Percentiles rank a stretch among this genome's conserved stretches.
These are phyloP conservation scores for Pleurotus sapidus DNA, from an alignment of 768 basidiomycete species.

Conservation along the genomic window DNA sequence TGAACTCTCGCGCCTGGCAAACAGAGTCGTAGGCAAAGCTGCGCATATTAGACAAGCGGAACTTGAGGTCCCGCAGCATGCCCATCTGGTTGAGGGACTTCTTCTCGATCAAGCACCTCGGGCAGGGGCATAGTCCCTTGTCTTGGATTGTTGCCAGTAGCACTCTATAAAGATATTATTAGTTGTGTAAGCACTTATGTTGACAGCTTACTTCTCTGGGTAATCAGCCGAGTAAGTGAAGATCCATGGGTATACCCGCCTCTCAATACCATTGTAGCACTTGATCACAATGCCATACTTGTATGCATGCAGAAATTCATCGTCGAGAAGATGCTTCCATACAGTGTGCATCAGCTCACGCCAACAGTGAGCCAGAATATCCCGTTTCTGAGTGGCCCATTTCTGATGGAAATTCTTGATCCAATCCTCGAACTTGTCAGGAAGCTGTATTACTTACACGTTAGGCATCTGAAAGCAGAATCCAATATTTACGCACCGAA, in stretches of 20 bases:
- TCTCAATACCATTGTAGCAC: too few relatives aligned
- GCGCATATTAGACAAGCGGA: neutral
- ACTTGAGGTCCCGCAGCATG: conserved; percentile 3
- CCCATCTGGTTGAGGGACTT: conserved; percentile 23
- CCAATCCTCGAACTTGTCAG: neutral
- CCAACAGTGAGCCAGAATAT: conserved; percentile 23
- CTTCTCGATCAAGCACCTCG: conserved; percentile 20
- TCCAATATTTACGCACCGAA: conserved; percentile 20
- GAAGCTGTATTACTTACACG: neutral
- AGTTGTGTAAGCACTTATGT: too few relatives aligned
- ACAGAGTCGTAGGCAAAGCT: neutral
- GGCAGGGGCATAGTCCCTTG: conserved; percentile 24
- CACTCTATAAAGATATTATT: conserved; percentile 7
- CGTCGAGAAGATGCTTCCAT: conserved; percentile 23
- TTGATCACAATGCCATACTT: too few relatives aligned
- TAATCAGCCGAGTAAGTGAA: too few relatives aligned
- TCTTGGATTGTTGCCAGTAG: conserved; percentile 20
- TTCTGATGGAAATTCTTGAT: neutral
- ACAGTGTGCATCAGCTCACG: conserved; percentile 31
- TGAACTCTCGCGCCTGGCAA: neutral
- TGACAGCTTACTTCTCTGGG: conserved; percentile 25
- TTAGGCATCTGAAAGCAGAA: neutral
- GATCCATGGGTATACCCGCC: too few relatives aligned
- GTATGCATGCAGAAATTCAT: conserved; percentile 24
- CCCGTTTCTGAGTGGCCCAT: neutral